Conservation (phyloP, 192 early-diverging fungal genomes). For the Mortierella antarctica region DNA sequence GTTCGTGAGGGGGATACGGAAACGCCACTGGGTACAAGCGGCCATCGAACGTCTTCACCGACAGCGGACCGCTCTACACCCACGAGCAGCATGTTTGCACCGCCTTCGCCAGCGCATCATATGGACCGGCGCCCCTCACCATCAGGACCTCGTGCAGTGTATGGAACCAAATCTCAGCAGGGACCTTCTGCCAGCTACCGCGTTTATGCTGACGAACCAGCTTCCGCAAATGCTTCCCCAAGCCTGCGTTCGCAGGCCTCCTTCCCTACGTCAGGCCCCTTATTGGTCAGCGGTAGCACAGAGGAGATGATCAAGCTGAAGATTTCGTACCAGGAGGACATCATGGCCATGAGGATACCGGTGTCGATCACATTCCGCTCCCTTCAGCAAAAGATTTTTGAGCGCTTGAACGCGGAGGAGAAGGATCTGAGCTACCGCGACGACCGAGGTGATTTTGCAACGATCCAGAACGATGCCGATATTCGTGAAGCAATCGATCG, state of each 20-base stretch:
- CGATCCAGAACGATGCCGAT: conserved; percentile 49
- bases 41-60: conserved; percentile 13
- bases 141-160: conserved; percentile 32
- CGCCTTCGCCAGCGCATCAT: conserved; percentile 2
- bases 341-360: conserved; percentile 78
- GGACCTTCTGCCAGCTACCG: conserved; percentile 8
- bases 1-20: conserved; percentile 68
- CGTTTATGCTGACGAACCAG: conserved; percentile 26
- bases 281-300: background rate
- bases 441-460: conserved; percentile 41
- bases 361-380: conserved; percentile 63
- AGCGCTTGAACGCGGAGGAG: conserved; percentile 56
- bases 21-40: conserved; percentile 19
- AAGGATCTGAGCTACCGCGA: conserved; percentile 34
- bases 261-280: conserved; percentile 12
- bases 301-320: conserved; percentile 73
- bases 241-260: conserved; percentile 45
- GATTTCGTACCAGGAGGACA: conserved; percentile 74
- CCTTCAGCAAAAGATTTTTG: conserved; percentile 69
- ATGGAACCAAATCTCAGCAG: conserved; percentile 21
- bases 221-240: conserved; percentile 25
- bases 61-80: conserved; percentile 37
- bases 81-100: conserved; percentile 34
- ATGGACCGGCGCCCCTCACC: conserved; percentile 43
- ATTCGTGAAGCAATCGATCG: conserved; percentile 57